These are phyloP conservation scores for Aspergillus ellipticus DNA, from an alignment of 495 filamentous ascomycete species.

Conservation along the genomic window DNA sequence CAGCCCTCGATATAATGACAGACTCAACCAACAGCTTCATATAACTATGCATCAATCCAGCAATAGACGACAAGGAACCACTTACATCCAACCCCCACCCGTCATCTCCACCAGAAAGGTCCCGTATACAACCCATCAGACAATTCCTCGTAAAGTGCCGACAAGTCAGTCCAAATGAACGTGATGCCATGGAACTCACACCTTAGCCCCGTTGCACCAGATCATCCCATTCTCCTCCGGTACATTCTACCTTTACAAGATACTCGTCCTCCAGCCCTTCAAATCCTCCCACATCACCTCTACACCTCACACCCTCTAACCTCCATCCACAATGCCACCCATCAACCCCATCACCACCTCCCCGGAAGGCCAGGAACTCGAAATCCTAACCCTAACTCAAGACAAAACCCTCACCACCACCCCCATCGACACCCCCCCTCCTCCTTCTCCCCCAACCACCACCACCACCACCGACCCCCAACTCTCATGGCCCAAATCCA, in stretches of 20 bases:
- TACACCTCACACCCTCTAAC: neutral
- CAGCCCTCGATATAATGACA: too few species aligned
- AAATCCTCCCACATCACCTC: neutral
- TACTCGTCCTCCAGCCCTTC: neutral
- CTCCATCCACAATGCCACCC: neutral
- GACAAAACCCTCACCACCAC: neutral
- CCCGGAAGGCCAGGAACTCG: neutral
- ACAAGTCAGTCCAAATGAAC: neutral
- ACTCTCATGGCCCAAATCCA: constrained; percentile 45
- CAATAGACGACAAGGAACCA: too few species aligned
- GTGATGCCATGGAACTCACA: neutral
- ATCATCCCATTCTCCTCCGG: neutral
- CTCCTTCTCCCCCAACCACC: neutral
- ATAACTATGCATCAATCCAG: too few species aligned
- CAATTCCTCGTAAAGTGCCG: too few species aligned
- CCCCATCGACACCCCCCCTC: neutral
- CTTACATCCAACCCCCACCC: too few species aligned
- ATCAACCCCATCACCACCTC: neutral
- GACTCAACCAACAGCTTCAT: too few species aligned
- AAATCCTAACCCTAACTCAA: neutral
- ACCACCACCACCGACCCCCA: neutral
- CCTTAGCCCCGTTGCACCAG: neutral
- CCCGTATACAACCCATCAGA: too few species aligned
- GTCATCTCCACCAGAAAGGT: too few species aligned
- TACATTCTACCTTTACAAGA: neutral